phyloP scores from a whole-genome alignment of 2,329 filamentous ascomycete genomes.

The Capronia epimyces region DNA sequence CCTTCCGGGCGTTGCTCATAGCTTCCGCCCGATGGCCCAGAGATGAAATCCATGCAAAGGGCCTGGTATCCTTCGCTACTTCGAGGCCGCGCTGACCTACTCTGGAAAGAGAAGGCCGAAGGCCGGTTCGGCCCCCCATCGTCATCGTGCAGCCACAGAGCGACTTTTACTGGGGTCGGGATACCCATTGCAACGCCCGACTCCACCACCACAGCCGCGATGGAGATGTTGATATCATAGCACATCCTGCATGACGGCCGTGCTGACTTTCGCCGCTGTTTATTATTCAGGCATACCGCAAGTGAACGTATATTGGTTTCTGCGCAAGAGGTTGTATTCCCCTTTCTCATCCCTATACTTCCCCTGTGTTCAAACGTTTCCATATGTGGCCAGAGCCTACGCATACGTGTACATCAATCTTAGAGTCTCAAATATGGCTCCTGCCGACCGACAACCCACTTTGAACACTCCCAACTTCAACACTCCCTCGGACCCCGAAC shows the following conservation, averaged over 20 bases:
- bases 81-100: not conserved
- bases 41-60: too few relatives aligned
- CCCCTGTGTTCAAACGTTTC: not conserved
- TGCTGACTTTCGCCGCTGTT: not conserved
- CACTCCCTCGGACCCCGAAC: not conserved
- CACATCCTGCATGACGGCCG: constrained; percentile 1
- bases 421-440: constrained; percentile 1
- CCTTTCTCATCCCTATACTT: not conserved
- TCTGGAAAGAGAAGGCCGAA: too few relatives aligned
- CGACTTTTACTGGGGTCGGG: not conserved
- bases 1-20: too few relatives aligned
- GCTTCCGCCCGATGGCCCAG: too few relatives aligned
- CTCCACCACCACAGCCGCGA: constrained; percentile 1
- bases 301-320: not conserved
- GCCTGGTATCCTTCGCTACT: not conserved
- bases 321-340: not conserved
- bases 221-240: constrained; percentile 19
- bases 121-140: too few relatives aligned
- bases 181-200: not conserved
- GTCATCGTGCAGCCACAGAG: too few relatives aligned
- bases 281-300: not conserved
- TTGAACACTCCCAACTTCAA: constrained; percentile 1
- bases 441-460: constrained; percentile 4
- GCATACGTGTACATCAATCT: not conserved
- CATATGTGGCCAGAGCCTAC: not conserved